phyloP scores from a whole-genome alignment of 2,329 filamentous ascomycete genomes.

The Phialophora expanda region DNA sequence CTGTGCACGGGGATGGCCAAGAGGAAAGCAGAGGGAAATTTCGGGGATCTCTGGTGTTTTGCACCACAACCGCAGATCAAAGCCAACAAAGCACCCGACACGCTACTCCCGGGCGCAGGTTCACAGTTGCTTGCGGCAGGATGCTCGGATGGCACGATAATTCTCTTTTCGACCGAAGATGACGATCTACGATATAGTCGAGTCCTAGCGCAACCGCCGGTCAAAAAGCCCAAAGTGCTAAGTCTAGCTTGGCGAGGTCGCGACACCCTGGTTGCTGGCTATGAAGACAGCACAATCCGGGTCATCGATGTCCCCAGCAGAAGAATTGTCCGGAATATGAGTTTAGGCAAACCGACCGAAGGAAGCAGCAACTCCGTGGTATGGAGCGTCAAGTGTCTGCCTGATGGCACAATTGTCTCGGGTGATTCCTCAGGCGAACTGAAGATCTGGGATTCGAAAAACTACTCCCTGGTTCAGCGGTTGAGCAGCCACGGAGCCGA shows the following conservation, averaged over 20 bases:
- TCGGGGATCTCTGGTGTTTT: constrained; percentile 96
- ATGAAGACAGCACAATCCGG: constrained; percentile 94
- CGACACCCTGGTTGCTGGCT: constrained; percentile 83
- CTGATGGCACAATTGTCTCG: constrained; percentile 87
- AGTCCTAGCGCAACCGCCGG: constrained; percentile 74
- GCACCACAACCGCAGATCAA: constrained; percentile 75
- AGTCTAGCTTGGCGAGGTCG: constrained; percentile 89
- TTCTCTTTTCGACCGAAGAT: constrained; percentile 84
- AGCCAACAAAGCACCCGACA: constrained; percentile 43
- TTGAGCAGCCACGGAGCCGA: constrained; percentile 88
- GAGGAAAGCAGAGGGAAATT: constrained; percentile 85
- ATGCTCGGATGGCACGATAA: constrained; percentile 88
- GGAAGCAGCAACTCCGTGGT: constrained; percentile 83
- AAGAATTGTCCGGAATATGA: constrained; percentile 77
- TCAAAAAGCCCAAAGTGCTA: constrained; percentile 85
- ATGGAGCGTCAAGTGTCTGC: constrained; percentile 89
- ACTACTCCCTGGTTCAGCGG: constrained; percentile 84
- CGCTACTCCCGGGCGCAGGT: constrained; percentile 47
- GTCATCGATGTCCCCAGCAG: constrained; percentile 85
- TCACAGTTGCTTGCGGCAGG: constrained; percentile 77
- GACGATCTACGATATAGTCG: constrained; percentile 80
- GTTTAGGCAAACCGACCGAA: constrained; percentile 79
- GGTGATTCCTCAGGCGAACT: constrained; percentile 94
- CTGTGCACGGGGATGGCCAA: constrained; percentile 76
- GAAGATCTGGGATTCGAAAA: constrained; percentile 91